Evolutionary conservation across 208 protist species (phyloP), one percentile per base, ranked within the genome.

Genomic region (Lotmaria passim): DNA sequence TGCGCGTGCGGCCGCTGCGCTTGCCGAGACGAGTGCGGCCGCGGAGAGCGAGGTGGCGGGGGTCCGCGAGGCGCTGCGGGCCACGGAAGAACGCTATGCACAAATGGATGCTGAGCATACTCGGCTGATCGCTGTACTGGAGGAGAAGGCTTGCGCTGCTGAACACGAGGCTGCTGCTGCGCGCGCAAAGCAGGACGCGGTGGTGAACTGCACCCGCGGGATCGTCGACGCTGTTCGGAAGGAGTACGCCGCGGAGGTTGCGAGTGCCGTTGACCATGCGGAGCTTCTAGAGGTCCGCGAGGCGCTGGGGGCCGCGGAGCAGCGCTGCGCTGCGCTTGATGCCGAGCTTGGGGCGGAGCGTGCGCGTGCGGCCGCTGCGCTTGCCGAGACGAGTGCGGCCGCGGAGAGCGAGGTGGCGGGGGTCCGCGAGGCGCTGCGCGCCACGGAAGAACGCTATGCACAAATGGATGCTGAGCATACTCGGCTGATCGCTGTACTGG

Each of bases 21-120:
- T 77, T 41, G 59, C 30, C 15, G 71, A 67, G 63, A 46, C n/a
- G n/a, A n/a, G n/a, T n/a, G n/a, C n/a, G 59, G 72, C 63, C 26
- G 3, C 47, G 26, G 51, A 62, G 41, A 56, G 47, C 57, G 69
- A 75, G 15, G 50, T n/a, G 28, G 39, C 38, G 14, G 64, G 30
- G 23, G 36, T 48, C 30, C 64, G 53, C 39, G 39, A 31, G 14
- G 51, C 36, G 33, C 12, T 55, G 0, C 0, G 8, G 17, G 30
- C 44, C 21, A 14, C 33, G 0, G 50, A 65, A 43, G 47, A 51
- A 12, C n/a, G n/a, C n/a, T n/a, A n/a, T n/a, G n/a, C n/a, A n/a
- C n/a, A n/a, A n/a, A n/a, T n/a, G n/a, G n/a, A n/a, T n/a, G n/a
- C n/a, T n/a, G n/a, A n/a, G n/a, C n/a, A n/a, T n/a, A n/a, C n/a